Evolutionary conservation across 202 grass and related monocot species (phyloP), one percentile per base, ranked within the genome.

Genomic region (Alloteropsis angusta): DNA sequence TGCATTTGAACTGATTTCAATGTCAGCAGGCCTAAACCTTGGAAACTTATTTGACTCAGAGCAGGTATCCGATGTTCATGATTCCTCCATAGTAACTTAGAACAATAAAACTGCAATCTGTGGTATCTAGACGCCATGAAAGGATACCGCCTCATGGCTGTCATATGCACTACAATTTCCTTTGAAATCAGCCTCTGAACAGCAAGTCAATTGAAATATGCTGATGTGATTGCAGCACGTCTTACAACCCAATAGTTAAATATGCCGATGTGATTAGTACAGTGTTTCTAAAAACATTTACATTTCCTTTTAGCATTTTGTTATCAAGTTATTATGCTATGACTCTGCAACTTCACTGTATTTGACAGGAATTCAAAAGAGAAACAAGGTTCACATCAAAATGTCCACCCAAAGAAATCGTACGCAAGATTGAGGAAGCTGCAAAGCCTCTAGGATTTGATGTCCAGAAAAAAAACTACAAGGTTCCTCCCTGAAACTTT

Each of bases 361-460:
- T 63, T n/a, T 25, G 35, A 30, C 77, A 94, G 92, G 92, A 94
- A 86, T 94, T 87, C 32, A 94, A 88, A 80, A 87, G 92, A 60
- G 92, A 94, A 91, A 94, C 88, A 50, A 91, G 92, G 76, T 94
- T 94, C 54, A 91, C 88, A 64, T 94, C 92, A 79, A 94, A 84
- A 79, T 86, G 77, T 72, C 84, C 88, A 9, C 86, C 92, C 18
- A 88, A 88, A 60, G 92, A 94, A 82, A 94, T 94, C 32, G 49
- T 94, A 55, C 84, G 68, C 63, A 94, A 94, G 86, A 94, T 94
- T 58, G 92, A 94, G 85, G 92, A 94, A 88, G 92, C 88, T 38
- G 92, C 92, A 87, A 94, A 94, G 23, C 88, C 92, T 76, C 86
- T 94, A 71, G 92, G 92, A 53, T 94, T 91, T 37, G 88, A 91